Percentiles rank a stretch among this genome's conserved stretches.
These are phyloP conservation scores for Casuarina glauca DNA, from an alignment of 306 rosid genomes.

Conservation along the genomic window DNA sequence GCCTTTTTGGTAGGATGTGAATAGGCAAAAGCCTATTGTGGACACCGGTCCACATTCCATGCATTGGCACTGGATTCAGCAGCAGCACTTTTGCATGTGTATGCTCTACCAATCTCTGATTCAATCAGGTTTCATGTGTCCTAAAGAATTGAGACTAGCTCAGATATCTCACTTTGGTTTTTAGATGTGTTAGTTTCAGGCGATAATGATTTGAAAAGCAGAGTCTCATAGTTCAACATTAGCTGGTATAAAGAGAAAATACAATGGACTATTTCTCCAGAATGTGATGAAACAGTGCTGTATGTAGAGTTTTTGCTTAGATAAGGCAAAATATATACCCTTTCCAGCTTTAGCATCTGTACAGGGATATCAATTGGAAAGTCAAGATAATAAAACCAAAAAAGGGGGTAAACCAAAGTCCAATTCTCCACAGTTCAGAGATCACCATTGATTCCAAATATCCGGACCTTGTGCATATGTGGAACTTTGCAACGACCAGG, in stretches of 20 bases:
- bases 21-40: background rate
- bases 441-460: constrained; percentile 48
- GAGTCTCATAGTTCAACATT: constrained; percentile 9
- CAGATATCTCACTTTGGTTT: too few relatives aligned
- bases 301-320: constrained; percentile 11
- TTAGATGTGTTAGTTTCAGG: background rate
- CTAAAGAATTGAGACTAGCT: too few relatives aligned
- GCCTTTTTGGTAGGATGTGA: background rate
- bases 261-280: constrained; percentile 6
- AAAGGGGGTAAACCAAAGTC: constrained; percentile 14
- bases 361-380: constrained; percentile 25
- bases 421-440: constrained; percentile 19
- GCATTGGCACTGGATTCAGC: background rate
- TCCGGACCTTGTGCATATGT: constrained; percentile 50
- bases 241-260: constrained; percentile 15
- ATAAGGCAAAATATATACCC: constrained; percentile 11
- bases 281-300: background rate
- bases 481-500: constrained; percentile 50
- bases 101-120: too few relatives aligned
- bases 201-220: constrained; percentile 7
- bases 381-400: constrained; percentile 19
- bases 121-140: too few relatives aligned
- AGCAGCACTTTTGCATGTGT: too few relatives aligned
- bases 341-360: constrained; percentile 30
- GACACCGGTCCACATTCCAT: background rate